Base-by-base conservation (phyloP, 2,329 filamentous ascomycete genomes). In the Grosmannia serpens region DNA sequence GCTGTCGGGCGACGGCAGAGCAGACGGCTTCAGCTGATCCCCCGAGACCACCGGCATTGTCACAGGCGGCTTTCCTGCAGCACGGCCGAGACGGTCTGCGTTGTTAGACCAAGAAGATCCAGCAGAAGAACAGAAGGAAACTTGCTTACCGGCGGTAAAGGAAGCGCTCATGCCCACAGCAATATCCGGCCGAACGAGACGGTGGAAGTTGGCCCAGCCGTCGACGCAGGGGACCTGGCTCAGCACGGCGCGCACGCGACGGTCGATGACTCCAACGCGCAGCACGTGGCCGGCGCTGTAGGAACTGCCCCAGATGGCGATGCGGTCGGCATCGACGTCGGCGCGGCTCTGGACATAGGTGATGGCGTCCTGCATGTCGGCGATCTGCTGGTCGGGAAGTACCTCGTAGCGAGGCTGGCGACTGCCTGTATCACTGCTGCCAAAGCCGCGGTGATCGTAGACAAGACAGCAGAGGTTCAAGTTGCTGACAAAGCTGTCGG, bases 251-350 rank as follows among this genome's bases (percentile, higher is more conserved):
- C 74, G 74, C 51, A 75, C 70, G 22, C 72, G 64, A 33, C 65
- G 66, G 59, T 76, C 73, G 3, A 68, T 64, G 20, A 73, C 72
- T 26, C 66, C 72, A 51, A 73, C 67, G 56, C 64, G 66, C 1
- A 75, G 61, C 8, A 71, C 70, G 65, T 75, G 68, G n/a, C 72
- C 73, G 29, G 71, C 72, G 59, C 66, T 68, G 61, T 71, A 70
- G 13, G 67, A 67, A 54, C 61, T 65, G 13, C 72, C 73, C 70
- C 71, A 74, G 26, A 73, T 64, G 61, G 35, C 53, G 22, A 55
- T 55, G 35, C 53, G 53, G 17, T 24, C 10, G n/a, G 53, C 22
- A 24, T 44, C 35, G 15, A 55, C 53, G 13, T 55, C 53, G 24
- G 35, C n/a, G 11, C 33, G 53, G 35, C 35, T 29, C 53, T 41